Base-by-base conservation (phyloP, 202 grass and related monocot genomes). In the Elaeis oleifera region DNA sequence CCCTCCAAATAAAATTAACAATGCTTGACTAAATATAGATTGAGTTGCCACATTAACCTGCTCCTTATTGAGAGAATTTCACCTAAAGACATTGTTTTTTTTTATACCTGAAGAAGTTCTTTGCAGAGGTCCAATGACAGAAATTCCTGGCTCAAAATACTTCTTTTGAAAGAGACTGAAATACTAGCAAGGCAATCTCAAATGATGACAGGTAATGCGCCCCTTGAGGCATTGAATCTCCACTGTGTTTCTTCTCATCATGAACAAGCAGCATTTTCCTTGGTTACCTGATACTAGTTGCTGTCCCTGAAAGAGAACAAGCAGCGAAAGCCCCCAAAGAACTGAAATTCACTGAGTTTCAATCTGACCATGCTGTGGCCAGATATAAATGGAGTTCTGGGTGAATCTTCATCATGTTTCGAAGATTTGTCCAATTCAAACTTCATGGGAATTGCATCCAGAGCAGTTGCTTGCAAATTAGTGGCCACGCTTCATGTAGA, bases 321-420 rank as follows among this genome's bases (percentile, higher is more conserved):
- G 77, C 68, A 83, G 54, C 15, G 81, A 89, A 39, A 91, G 74
- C 29, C 82, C 92, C 84, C 88, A 97, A 20, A 97, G 80, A 68
- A 91, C 51, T 81, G 58, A 72, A 89, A 97, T 53, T 97, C 92
- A 72, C 16, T 67, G 56, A 51, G 60, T 55, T 88, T 82, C 68
- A 97, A 59, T 54, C 72, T 85, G 77, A 91, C 77, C 92, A 97
- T 91, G 72, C 77, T 80, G 71, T 60, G 71, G n/a, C 84, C 88
- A 81, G 88, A 88, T 61, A 97, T 83, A 73, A 85, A 91, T 17
- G 52, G 25, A 53, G 52, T 59, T 55, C 16, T 56, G 4, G 20
- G 3, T 20, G 28, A 68, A 39, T 44, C 53, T 31, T 63, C 60
- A 70, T 77, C 64, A 19, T 51, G 32, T 50, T 79, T 59, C 8